phyloP scores from a whole-genome alignment of 1,284 basidiomycete species.

The Naganishia liquefaciens region DNA sequence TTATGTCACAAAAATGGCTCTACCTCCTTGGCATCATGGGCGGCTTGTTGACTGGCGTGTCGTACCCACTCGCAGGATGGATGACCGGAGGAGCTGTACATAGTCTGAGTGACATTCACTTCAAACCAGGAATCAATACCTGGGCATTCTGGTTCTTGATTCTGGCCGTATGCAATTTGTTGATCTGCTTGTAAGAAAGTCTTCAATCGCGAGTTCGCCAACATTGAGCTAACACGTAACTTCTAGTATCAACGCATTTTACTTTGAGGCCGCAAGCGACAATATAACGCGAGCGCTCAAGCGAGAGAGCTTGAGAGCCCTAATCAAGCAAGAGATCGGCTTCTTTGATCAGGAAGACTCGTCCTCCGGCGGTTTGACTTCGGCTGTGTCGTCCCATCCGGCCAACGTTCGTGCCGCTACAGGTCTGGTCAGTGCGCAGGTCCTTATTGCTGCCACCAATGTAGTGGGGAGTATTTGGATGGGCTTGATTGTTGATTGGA shows the following conservation, averaged over 20 bases:
- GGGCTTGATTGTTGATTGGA: constrained; percentile 50
- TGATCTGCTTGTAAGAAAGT: constrained; percentile 35
- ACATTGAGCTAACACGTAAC: constrained; percentile 48
- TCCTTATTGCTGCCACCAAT: constrained; percentile 43
- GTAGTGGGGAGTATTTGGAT: constrained; percentile 51
- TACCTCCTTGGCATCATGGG: constrained; percentile 34
- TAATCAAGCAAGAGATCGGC: constrained; percentile 43
- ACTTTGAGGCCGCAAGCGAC: neutral
- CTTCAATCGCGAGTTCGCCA: constrained; percentile 41
- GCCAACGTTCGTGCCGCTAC: constrained; percentile 48
- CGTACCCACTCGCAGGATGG: constrained; percentile 51
- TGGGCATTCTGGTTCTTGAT: constrained; percentile 48
- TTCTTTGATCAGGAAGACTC: constrained; percentile 49
- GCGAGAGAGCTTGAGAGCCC: constrained; percentile 35
- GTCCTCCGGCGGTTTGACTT: constrained; percentile 51
- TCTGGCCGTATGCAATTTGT: constrained; percentile 36
- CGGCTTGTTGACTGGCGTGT: constrained; percentile 41
- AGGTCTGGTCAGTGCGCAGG: constrained; percentile 50
- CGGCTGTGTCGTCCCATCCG: constrained; percentile 49
- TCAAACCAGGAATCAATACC: constrained; percentile 34
- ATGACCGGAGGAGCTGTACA: constrained; percentile 43
- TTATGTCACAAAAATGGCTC: constrained; percentile 13
- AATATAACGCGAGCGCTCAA: constrained; percentile 28
- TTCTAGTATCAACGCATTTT: constrained; percentile 42
- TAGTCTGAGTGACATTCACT: constrained; percentile 36